Percentiles rank a stretch among this genome's conserved stretches.
These are phyloP conservation scores for Nicotiana otophora DNA, from an alignment of 257 asterid species.

Conservation along the genomic window DNA sequence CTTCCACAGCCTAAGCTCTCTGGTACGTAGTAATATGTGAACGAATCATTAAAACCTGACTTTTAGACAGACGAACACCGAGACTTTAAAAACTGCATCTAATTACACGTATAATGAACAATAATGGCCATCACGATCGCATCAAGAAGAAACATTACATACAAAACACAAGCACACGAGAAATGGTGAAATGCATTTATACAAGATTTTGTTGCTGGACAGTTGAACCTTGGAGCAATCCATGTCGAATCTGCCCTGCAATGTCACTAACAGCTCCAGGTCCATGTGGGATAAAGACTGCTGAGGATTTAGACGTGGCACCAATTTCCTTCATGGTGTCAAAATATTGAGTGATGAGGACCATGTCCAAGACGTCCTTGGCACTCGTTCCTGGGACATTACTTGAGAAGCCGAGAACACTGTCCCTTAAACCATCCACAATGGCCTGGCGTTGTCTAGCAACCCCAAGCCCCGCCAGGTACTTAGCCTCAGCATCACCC, in stretches of 20 bases:
- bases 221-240: constrained; percentile 38
- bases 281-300: constrained; percentile 52
- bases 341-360: constrained; percentile 50
- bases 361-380: constrained; percentile 58
- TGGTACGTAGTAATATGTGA: background rate
- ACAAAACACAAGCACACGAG: background rate
- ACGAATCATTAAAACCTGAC: background rate
- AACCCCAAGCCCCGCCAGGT: constrained; percentile 47
- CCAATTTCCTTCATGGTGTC: constrained; percentile 62
- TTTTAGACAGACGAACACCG: background rate
- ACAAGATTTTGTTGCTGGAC: constrained; percentile 14
- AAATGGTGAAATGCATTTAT: background rate
- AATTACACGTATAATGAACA: background rate
- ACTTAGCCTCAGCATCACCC: constrained; percentile 57
- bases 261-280: constrained; percentile 53
- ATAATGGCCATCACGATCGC: background rate
- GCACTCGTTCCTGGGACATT: constrained; percentile 57
- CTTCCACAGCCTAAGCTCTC: background rate
- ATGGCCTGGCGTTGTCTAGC: constrained; percentile 62
- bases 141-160: background rate
- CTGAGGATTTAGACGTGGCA: constrained; percentile 47
- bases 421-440: constrained; percentile 49
- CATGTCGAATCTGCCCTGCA: constrained; percentile 46
- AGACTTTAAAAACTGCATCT: background rate
- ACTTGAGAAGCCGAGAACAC: constrained; percentile 45